Base-by-base conservation (phyloP, 495 filamentous ascomycete genomes). In the Chaetomium fimeti region DNA sequence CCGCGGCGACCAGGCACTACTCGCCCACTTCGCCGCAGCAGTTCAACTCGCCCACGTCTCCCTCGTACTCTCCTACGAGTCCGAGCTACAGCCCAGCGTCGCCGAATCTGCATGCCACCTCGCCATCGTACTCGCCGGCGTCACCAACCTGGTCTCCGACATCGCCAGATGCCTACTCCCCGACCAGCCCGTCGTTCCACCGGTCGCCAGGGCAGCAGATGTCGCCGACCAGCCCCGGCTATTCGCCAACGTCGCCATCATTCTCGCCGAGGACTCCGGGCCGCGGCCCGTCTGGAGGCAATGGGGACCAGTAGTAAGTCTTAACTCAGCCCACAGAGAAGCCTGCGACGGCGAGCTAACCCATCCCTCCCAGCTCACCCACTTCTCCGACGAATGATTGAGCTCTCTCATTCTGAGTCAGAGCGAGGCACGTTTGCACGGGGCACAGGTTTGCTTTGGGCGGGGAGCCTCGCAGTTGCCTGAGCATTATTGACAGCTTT, bases 121-220 rank as follows among this genome's bases (percentile, higher is more conserved):
- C 83, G 13, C 85, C 85, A 18, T 75, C 72, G 66, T 94, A 91
- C 75, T 89, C 86, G 22, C 90, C 90, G 15, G 89, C 85, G 7
- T 90, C 87, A 53, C 90, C 91, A 32, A 84, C 78, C 29, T 88
- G 84, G 78, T 88, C 85, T 62, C 87, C 88, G 2, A 87, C 85
- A 22, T 88, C 86, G 18, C 88, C 88, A 6, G 83, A 85, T 68
- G 84, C 83, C 9, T 92, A 92, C 72, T 91, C 88, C 48, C 90
- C 90, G 9, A 91, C 89, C 43, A 91, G 88, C 66, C 90, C 90
- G 28, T 81, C 83, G 47, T 87, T 90, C 76, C 79, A 82, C 75
- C 81, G 82, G 66, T 86, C 86, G 25, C 84, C 85, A 11, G 77
- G 74, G 64, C 77, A 72, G 70, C 79, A 79, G 62, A 68, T 71